phyloP scores from a whole-genome alignment of 202 grass and related monocot species.

The Setaria italica region DNA sequence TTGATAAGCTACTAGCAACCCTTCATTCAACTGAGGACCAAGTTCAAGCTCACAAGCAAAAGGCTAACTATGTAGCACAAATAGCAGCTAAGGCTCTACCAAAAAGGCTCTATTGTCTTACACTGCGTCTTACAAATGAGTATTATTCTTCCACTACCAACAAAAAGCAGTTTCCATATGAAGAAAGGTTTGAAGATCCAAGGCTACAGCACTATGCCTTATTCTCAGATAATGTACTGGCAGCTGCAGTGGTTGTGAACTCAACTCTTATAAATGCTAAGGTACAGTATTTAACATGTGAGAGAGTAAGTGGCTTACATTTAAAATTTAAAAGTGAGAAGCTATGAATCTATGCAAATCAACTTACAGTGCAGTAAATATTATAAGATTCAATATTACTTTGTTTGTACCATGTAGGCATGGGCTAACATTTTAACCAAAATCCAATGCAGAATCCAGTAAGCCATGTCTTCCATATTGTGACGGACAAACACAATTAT shows the following conservation, averaged over 20 bases:
- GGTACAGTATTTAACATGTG: slow-evolving; percentile 41
- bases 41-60: slow-evolving; percentile 59
- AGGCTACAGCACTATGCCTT: slow-evolving; percentile 79
- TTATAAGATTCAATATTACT: slow-evolving; percentile 8
- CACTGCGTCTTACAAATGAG: slow-evolving; percentile 70
- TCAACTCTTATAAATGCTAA: slow-evolving; percentile 73
- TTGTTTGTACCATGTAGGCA: slow-evolving; percentile 9
- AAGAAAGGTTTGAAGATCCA: slow-evolving; percentile 76
- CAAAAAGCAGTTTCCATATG: slow-evolving; percentile 46
- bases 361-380: slow-evolving; percentile 1
- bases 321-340: background rate
- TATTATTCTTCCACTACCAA: slow-evolving; percentile 55
- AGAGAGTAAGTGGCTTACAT: background rate
- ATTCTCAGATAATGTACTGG: slow-evolving; percentile 84
- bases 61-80: slow-evolving; percentile 57
- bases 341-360: background rate
- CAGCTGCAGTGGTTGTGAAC: slow-evolving; percentile 75
- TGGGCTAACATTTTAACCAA: slow-evolving; percentile 30
- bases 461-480: slow-evolving; percentile 78
- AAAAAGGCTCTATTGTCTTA: slow-evolving; percentile 78
- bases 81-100: slow-evolving; percentile 74
- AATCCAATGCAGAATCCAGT: slow-evolving; percentile 57
- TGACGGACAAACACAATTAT: slow-evolving; percentile 78
- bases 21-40: slow-evolving; percentile 74
- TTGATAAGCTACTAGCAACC: slow-evolving; percentile 57